Evolutionary conservation across 345 rosid species (phyloP).

Genomic region (Zanthoxylum bungeanum): DNA sequence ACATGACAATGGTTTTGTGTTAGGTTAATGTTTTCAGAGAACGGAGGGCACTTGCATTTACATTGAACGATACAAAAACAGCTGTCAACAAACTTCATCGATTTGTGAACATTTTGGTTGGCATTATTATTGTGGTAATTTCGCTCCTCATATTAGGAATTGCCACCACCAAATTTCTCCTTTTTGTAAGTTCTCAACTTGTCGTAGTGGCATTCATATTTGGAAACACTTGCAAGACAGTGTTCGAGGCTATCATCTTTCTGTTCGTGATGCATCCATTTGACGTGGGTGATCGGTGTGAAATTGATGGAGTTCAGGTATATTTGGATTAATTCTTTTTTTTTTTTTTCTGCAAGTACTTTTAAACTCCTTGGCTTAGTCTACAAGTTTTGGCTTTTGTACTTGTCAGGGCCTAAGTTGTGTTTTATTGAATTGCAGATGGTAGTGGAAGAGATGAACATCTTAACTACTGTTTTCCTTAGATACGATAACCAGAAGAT

Average conservation of each 20-base stretch:
- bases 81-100: slow-evolving; percentile 87
- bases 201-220: slow-evolving; percentile 71
- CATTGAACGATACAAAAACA: slow-evolving; percentile 87
- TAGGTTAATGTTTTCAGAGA: slow-evolving; percentile 90
- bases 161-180: slow-evolving; percentile 70
- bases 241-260: slow-evolving; percentile 82
- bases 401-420: background rate
- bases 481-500: slow-evolving; percentile 78
- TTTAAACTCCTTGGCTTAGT: background rate
- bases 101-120: slow-evolving; percentile 49
- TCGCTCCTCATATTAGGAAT: slow-evolving; percentile 84
- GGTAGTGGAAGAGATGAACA: slow-evolving; percentile 98
- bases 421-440: slow-evolving; percentile 35
- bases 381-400: background rate
- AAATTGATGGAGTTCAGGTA: slow-evolving; percentile 84
- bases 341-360: background rate
- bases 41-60: slow-evolving; percentile 82
- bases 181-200: slow-evolving; percentile 78
- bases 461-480: slow-evolving; percentile 75
- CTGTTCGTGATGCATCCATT: slow-evolving; percentile 85
- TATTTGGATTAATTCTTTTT: background rate
- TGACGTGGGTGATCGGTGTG: slow-evolving; percentile 90
- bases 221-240: slow-evolving; percentile 80
- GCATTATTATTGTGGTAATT: slow-evolving; percentile 49
- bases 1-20: background rate